Conservation (phyloP, 257 asterid species). For the Gardenia jasminoides region DNA sequence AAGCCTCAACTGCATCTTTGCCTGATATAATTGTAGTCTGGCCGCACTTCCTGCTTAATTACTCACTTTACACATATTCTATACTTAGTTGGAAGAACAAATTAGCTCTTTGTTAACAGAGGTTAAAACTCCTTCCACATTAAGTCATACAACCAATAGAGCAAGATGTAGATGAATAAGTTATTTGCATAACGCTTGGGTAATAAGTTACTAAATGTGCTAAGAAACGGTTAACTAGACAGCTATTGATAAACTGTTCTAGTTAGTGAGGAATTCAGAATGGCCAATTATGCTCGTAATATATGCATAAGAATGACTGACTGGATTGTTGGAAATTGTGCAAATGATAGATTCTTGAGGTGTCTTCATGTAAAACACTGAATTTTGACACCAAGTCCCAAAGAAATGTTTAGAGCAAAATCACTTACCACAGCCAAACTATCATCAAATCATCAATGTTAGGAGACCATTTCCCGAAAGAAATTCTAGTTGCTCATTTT, state of each 20-base stretch:
- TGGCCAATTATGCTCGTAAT: background rate
- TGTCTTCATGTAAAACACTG: background rate
- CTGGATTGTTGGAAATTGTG: background rate
- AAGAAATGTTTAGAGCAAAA: background rate
- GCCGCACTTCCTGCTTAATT: background rate
- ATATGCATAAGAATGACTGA: background rate
- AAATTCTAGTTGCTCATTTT: too few relatives aligned
- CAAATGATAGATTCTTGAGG: background rate
- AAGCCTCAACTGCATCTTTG: background rate
- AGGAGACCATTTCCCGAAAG: background rate
- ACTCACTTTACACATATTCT: background rate
- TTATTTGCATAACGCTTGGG: background rate
- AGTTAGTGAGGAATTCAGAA: background rate
- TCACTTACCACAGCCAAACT: background rate
- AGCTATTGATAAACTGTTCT: background rate
- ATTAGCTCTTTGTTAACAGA: background rate
- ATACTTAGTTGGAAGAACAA: background rate
- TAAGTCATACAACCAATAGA: too few relatives aligned
- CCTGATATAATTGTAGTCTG: background rate
- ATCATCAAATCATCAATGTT: background rate
- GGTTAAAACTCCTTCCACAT: background rate
- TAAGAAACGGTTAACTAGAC: background rate
- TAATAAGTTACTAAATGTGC: background rate
- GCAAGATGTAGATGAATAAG: background rate
- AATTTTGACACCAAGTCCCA: background rate